A percentile compares a stretch with the other conserved stretches of the same genome.
phyloP scores from a whole-genome alignment of 129 eudicot species.

The Smallanthus sonchifolius region DNA sequence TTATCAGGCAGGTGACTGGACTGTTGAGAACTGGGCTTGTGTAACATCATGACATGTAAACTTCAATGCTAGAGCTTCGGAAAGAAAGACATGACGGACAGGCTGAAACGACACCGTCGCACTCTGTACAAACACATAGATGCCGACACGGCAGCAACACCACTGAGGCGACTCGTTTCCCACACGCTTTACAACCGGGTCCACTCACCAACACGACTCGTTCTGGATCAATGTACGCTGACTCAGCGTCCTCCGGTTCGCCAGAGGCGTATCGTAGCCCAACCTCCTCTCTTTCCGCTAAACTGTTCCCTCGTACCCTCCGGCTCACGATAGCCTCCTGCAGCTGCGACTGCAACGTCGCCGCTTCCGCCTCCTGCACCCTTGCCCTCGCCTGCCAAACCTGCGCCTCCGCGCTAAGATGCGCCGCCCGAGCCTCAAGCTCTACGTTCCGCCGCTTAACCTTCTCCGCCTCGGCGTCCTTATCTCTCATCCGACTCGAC shows the following conservation, averaged over 20 bases:
- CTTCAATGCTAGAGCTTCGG: constrained; percentile 60
- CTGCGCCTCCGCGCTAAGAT: constrained; percentile 52
- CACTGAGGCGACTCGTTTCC: constrained; percentile 60
- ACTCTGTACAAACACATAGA: constrained; percentile 57
- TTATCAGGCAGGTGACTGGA: constrained; percentile 13
- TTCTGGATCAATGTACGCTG: constrained; percentile 62
- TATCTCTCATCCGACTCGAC: constrained; percentile 44
- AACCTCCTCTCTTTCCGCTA: constrained; percentile 20
- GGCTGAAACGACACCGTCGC: constrained; percentile 53
- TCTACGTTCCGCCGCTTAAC: constrained; percentile 48
- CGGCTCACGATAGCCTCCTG: constrained; percentile 44
- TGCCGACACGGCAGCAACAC: constrained; percentile 78
- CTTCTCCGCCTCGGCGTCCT: constrained; percentile 55
- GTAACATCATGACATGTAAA: constrained; percentile 35
- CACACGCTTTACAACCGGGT: constrained; percentile 63
- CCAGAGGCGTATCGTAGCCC: constrained; percentile 14
- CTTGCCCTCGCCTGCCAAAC: constrained; percentile 58
- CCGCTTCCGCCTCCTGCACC: constrained; percentile 51
- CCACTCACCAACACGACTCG: constrained; percentile 38
- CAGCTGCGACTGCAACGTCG: constrained; percentile 50
- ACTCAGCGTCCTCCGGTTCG: constrained; percentile 61
- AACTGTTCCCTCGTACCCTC: constrained; percentile 9
- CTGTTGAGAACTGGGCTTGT: constrained; percentile 1
- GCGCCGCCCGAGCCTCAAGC: constrained; percentile 56
- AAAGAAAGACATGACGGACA: constrained; percentile 61